phyloP scores from a whole-genome alignment of 371 early-diverging fungal species.

The Mortierella sp. region DNA sequence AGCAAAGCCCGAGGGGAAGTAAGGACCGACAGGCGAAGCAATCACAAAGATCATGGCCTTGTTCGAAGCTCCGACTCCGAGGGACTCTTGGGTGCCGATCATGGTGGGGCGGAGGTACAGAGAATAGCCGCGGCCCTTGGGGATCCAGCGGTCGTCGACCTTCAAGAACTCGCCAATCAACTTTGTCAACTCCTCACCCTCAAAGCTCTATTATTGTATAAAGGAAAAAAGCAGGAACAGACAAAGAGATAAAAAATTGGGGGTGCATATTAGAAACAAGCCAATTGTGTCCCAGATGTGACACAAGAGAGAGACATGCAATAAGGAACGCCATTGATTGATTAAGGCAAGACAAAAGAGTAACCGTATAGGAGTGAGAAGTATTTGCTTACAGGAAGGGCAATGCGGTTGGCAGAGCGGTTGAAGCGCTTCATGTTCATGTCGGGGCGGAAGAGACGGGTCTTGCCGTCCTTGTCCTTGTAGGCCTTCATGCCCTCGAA shows the following conservation, averaged over 20 bases:
- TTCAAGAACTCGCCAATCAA: slow-evolving; percentile 88
- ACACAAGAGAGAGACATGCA: slow-evolving; percentile 9
- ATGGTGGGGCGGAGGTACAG: slow-evolving; percentile 96
- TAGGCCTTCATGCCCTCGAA: slow-evolving; percentile 96
- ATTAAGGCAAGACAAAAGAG: background rate
- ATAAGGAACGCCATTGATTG: background rate
- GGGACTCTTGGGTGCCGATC: slow-evolving; percentile 91
- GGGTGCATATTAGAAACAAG: background rate
- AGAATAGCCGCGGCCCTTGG: slow-evolving; percentile 92
- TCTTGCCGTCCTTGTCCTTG: slow-evolving; percentile 85
- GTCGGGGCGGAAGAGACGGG: slow-evolving; percentile 91
- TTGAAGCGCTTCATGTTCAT: slow-evolving; percentile 92
- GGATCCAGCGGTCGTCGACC: slow-evolving; percentile 91
- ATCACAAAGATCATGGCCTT: slow-evolving; percentile 91
- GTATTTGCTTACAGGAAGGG: slow-evolving; percentile 81
- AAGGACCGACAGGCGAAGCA: slow-evolving; percentile 96
- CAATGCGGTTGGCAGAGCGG: slow-evolving; percentile 79
- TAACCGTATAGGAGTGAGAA: background rate
- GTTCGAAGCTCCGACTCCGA: slow-evolving; percentile 81
- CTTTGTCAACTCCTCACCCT: slow-evolving; percentile 85
- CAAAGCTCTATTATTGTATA: slow-evolving; percentile 69
- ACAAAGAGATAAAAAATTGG: background rate
- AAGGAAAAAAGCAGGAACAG: background rate
- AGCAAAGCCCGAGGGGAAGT: slow-evolving; percentile 94
- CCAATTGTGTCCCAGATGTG: background rate